A percentile compares a stretch with the other conserved stretches of the same genome.
Conservation (phyloP, 2,329 filamentous ascomycete species). For the Colletotrichum viniferum region DNA sequence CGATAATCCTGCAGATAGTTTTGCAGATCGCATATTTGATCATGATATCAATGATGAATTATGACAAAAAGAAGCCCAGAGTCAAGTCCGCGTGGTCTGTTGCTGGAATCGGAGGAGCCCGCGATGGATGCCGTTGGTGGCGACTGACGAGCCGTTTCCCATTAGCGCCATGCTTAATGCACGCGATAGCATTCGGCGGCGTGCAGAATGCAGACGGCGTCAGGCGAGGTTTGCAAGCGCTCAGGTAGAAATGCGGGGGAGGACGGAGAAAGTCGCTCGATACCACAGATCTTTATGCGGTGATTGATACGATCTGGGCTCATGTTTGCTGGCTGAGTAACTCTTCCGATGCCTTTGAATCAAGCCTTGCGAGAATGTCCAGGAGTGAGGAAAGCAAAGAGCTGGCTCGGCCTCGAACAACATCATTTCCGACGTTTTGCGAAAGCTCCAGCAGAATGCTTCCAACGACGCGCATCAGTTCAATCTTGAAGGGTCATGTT, state of each 20-base stretch:
- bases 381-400: neutral
- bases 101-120: neutral
- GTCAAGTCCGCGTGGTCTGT: neutral
- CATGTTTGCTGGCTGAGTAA: neutral
- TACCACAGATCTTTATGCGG: neutral
- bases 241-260: neutral
- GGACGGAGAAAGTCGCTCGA: rapidly evolving
- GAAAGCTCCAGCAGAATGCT: conserved; percentile 39
- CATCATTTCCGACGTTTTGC: neutral
- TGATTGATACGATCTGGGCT: neutral
- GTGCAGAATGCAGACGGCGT: neutral
- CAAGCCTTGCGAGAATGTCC: neutral
- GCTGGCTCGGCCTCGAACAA: neutral
- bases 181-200: neutral
- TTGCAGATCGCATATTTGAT: neutral
- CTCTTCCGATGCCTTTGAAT: neutral
- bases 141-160: neutral
- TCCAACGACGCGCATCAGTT: conserved; percentile 43
- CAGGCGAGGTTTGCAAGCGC: neutral
- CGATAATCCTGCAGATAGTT: rapidly evolving
- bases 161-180: neutral
- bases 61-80: neutral
- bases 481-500: conserved; percentile 29
- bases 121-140: neutral
- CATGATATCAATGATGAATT: neutral